Evolutionary conservation across 257 asterid species (phyloP), one percentile per base, ranked within the genome.

Genomic region (Coffea canephora): DNA sequence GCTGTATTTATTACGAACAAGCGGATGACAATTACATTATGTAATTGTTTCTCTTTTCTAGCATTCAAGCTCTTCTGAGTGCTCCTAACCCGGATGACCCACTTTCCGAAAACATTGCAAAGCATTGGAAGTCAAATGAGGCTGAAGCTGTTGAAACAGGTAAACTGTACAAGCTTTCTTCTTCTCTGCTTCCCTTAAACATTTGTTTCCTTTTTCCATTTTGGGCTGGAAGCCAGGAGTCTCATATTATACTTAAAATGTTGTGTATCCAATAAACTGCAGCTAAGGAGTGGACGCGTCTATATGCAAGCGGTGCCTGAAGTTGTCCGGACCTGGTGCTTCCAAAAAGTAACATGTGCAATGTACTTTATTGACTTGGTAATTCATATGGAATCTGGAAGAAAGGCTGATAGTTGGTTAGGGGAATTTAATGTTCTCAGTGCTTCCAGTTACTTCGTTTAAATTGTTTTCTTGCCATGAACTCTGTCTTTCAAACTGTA

Each of bases 51-150:
- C 39, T 36, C 49, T 57, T 9, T 73, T 81, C 59, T 79, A 96
- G 99, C 93, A 96, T 96, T 86, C 99, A 96, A 94, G 99, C 99
- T 68, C 98, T 96, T 85, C 72, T 96, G 80, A 96, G 99, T 80
- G 99, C 99, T 77, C 99, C 99, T 54, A 96, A 96, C 83, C 99
- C 99, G 0, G 99, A 96, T 12, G 99, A 96, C 82, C 99, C 99
- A 5, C 97, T 96, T 52, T 96, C 99, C 6, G 99, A 96, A 83
- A 96, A 96, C 91, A 94, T 96, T 80, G 99, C 99, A 14, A 96
- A 96, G 87, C 99, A 96, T 83, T 96, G 99, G 99, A 96, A 96
- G 87, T 65, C 97, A 16, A 96, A 96, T 48, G 99, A 96, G 85
- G 97, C 85, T 49, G 99, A 96, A 87, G 99, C 99, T 78, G 99